Conservation (phyloP, 2,329 filamentous ascomycete species). For the Sporothrix schenckii region DNA sequence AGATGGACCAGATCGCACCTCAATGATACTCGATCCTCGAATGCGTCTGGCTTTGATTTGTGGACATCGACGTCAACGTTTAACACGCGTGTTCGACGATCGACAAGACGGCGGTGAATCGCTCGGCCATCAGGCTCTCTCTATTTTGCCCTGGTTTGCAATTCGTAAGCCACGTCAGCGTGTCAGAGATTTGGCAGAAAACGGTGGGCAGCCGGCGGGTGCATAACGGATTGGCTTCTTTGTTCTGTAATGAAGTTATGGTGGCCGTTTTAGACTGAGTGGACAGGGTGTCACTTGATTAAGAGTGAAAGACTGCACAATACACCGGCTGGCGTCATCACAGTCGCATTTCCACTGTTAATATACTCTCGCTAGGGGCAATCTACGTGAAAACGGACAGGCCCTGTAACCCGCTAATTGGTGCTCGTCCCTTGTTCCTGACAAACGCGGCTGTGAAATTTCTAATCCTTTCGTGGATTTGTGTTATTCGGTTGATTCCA, state of each 20-base stretch:
- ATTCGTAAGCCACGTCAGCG: slow-evolving; percentile 2
- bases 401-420: neutral
- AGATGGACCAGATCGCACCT: no score
- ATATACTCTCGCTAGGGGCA: neutral
- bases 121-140: neutral
- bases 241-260: no score
- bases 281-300: slow-evolving; percentile 18
- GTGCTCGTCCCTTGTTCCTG: slow-evolving; percentile 11
- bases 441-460: slow-evolving; percentile 16
- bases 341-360: slow-evolving; percentile 1
- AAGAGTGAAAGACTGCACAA: neutral
- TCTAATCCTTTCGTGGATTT: slow-evolving; percentile 21
- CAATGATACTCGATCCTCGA: no score
- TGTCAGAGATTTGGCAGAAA: neutral
- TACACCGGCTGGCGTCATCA: slow-evolving; percentile 15
- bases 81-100: slow-evolving; percentile 8
- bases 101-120: slow-evolving; percentile 14
- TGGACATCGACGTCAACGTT: slow-evolving; percentile 6
- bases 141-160: neutral
- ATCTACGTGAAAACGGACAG: neutral
- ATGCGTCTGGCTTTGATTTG: neutral
- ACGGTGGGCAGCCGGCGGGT: neutral
- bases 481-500: slow-evolving; percentile 26
- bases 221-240: neutral
- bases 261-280: neutral